These are phyloP conservation scores for Stemphylium lycopersici DNA, from an alignment of 2,329 filamentous ascomycete genomes.

Conservation along the genomic window DNA sequence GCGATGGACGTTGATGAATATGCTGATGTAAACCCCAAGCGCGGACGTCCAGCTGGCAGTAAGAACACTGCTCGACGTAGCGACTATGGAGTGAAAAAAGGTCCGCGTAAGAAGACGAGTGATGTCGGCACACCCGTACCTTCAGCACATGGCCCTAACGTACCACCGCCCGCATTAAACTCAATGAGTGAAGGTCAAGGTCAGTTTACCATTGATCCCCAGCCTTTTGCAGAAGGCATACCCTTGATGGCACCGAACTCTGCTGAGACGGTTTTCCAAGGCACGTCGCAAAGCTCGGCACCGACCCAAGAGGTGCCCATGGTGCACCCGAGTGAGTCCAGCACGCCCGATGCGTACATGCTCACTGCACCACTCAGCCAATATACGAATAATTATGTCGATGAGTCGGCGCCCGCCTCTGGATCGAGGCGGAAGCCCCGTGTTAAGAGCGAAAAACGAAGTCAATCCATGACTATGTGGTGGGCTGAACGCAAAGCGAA, in stretches of 20 bases:
- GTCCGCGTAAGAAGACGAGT: constrained; percentile 49
- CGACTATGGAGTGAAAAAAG: constrained; percentile 58
- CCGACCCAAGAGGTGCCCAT: constrained; percentile 25
- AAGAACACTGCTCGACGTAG: constrained; percentile 55
- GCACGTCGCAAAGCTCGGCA: constrained; percentile 38
- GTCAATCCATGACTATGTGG: constrained; percentile 54
- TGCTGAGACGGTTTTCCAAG: constrained; percentile 44
- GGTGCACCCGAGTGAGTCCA: constrained; percentile 29
- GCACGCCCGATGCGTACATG: constrained; percentile 45
- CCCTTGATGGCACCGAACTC: constrained; percentile 34
- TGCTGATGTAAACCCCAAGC: constrained; percentile 31
- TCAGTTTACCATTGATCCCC: constrained; percentile 46
- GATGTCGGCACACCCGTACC: constrained; percentile 30
- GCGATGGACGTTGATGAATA: constrained; percentile 39
- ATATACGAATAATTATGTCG: constrained; percentile 37
- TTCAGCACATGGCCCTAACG: constrained; percentile 30
- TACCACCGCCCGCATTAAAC: constrained; percentile 38
- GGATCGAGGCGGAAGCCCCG: constrained; percentile 44
- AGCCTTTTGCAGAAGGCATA: constrained; percentile 25
- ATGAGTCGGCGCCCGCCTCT: constrained; percentile 34
- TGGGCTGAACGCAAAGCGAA: constrained; percentile 53
- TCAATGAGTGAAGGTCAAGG: constrained; percentile 47
- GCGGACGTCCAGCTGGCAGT: constrained; percentile 52
- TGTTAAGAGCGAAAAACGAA: constrained; percentile 54
- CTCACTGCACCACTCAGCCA: constrained; percentile 43